Percentiles rank a stretch among this genome's conserved stretches.
Evolutionary conservation across 169 alveolate genomes (phyloP).

Genomic region (Babesia bovis): DNA sequence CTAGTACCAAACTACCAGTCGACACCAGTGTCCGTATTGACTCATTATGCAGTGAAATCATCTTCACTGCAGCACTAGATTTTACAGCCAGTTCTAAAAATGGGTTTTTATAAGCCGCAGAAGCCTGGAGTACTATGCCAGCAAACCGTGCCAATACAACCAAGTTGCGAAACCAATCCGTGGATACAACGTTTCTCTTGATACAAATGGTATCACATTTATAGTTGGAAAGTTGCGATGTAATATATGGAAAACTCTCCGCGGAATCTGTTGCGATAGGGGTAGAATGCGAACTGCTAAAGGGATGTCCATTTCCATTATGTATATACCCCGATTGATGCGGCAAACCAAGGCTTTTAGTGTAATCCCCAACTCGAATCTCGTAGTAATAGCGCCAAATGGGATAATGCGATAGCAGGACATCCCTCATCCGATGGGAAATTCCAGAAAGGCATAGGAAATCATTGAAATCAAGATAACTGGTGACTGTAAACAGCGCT

Average conservation of each 20-base stretch:
- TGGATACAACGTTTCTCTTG: background rate
- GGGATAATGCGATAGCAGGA: constrained; percentile 3
- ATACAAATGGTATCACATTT: background rate
- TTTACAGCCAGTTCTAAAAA: constrained; percentile 4
- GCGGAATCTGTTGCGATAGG: too few relatives aligned
- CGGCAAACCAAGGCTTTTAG: background rate
- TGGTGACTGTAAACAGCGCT: constrained; percentile 18
- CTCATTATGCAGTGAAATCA: constrained; percentile 1
- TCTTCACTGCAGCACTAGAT: background rate
- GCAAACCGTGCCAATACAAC: constrained; percentile 2
- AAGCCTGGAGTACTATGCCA: background rate
- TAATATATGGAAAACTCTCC: background rate
- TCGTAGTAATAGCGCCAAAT: constrained; percentile 8
- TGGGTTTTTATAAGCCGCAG: background rate
- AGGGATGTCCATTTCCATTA: background rate
- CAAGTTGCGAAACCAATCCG: background rate
- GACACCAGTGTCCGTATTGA: background rate
- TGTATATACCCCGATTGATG: background rate
- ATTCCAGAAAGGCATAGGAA: constrained; percentile 43
- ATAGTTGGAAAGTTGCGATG: background rate
- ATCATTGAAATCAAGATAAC: constrained; percentile 47
- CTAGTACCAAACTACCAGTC: background rate
- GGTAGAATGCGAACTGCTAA: background rate
- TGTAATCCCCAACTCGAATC: background rate
- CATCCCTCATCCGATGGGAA: constrained; percentile 21